Conservation (phyloP, 176 grass and related monocot genomes). For the Oryza rufipogon region DNA sequence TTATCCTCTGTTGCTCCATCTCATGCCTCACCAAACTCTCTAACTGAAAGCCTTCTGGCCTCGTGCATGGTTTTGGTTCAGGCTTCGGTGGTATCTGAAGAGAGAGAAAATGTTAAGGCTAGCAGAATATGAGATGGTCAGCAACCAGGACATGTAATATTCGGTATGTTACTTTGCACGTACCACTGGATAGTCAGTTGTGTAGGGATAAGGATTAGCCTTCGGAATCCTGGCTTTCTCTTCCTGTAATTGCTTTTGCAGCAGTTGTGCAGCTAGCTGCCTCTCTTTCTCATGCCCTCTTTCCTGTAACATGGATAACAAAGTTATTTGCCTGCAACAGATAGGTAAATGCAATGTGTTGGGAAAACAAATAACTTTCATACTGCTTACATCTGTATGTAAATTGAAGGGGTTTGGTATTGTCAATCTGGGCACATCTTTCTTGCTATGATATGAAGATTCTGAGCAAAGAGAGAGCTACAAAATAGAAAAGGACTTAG, state of each 20-base stretch:
- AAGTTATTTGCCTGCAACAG: constrained; percentile 22
- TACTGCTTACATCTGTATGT: constrained; percentile 68
- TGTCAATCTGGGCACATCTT: constrained; percentile 58
- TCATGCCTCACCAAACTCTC: constrained; percentile 90
- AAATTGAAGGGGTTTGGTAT: constrained; percentile 90
- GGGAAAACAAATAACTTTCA: neutral
- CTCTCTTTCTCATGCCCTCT: constrained; percentile 84
- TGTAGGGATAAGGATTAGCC: constrained; percentile 91
- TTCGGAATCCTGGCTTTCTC: constrained; percentile 75
- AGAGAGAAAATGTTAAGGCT: constrained; percentile 26
- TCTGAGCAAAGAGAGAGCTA: constrained; percentile 86
- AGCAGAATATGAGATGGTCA: constrained; percentile 13
- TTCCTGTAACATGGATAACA: constrained; percentile 55
- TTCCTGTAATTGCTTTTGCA: constrained; percentile 77
- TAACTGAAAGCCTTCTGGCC: constrained; percentile 79
- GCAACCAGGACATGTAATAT: neutral
- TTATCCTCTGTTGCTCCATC: constrained; percentile 63
- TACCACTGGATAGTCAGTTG: constrained; percentile 96
- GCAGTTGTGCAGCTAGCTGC: constrained; percentile 57
- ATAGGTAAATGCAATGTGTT: constrained; percentile 13
- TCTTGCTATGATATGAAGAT: constrained; percentile 55
- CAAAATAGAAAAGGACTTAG: constrained; percentile 35
- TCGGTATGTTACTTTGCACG: neutral
- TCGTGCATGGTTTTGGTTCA: constrained; percentile 87
- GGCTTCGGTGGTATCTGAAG: constrained; percentile 83